Conservation (phyloP, 2,329 filamentous ascomycete species). For the Beauveria sp. region DNA sequence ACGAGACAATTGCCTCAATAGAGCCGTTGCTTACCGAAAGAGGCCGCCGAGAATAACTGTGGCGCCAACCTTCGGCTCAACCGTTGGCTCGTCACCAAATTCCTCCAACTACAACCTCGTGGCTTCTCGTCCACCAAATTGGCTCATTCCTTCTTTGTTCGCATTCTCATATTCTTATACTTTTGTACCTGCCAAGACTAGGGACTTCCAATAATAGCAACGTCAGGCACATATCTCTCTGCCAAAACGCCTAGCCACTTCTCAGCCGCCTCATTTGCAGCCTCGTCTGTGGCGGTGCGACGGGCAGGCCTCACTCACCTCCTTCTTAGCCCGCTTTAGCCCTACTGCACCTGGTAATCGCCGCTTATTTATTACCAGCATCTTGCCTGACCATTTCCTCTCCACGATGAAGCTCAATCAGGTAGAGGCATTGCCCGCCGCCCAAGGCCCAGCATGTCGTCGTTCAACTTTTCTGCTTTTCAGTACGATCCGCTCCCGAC, state of each 20-base stretch:
- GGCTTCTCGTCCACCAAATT: not conserved
- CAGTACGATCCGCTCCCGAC: conserved; percentile 1
- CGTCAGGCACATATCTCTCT: not conserved
- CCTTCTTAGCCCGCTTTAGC: not conserved
- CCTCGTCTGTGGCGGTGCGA: conserved; percentile 3
- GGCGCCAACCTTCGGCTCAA: not conserved
- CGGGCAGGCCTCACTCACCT: not conserved
- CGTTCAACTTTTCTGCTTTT: not conserved
- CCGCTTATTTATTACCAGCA: conserved; percentile 7
- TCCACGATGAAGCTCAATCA: not conserved
- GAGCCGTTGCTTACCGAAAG: not conserved
- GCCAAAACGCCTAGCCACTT: conserved; percentile 1
- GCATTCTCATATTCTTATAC: not conserved
- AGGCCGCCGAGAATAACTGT: not conserved
- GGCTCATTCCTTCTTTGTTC: not conserved
- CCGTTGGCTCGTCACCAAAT: not conserved
- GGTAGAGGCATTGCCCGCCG: not conserved
- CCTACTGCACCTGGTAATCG: not conserved
- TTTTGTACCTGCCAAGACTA: not conserved
- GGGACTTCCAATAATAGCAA: not conserved
- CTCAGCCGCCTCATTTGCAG: not conserved
- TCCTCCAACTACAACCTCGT: not conserved
- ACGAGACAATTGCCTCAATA: too few species aligned
- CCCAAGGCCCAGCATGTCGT: conserved; percentile 2
- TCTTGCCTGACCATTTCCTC: not conserved